These are phyloP conservation scores for Oropetium thomaeum DNA, from an alignment of 176 grass and related monocot genomes.

Conservation along the genomic window DNA sequence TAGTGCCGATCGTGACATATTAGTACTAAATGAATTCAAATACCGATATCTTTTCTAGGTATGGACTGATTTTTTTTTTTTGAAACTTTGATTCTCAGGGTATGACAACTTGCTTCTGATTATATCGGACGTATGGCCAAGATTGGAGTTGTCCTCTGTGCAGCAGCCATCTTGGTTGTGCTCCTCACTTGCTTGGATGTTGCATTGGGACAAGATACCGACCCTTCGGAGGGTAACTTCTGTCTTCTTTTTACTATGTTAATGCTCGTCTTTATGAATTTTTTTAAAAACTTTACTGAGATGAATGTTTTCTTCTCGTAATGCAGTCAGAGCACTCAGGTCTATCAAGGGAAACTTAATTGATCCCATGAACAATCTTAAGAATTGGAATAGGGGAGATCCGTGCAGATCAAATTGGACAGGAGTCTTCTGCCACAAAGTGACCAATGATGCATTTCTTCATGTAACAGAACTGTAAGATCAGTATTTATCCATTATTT, in stretches of 20 bases:
- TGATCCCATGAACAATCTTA: slow-evolving; percentile 48
- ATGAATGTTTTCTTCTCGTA: not conserved
- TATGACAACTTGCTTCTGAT: slow-evolving; percentile 27
- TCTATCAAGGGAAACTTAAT: slow-evolving; percentile 44
- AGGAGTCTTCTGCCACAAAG: slow-evolving; percentile 62
- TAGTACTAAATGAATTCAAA: not conserved
- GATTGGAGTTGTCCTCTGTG: slow-evolving; percentile 4
- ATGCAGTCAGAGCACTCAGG: slow-evolving; percentile 41
- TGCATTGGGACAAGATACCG: slow-evolving; percentile 24
- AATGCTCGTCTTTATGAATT: not conserved
- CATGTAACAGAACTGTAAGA: slow-evolving; percentile 85
- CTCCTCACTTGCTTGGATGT: slow-evolving; percentile 34
- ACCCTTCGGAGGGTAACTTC: slow-evolving; percentile 46
- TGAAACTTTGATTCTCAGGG: not conserved
- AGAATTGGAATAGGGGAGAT: slow-evolving; percentile 77
- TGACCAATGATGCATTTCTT: slow-evolving; percentile 58
- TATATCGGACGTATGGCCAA: slow-evolving; percentile 3
- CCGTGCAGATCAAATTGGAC: slow-evolving; percentile 88
- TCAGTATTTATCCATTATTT: slow-evolving; percentile 9
- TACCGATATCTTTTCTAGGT: not conserved
- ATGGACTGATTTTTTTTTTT: not conserved
- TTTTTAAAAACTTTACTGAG: not conserved
- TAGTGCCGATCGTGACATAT: not conserved
- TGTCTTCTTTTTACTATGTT: not conserved
- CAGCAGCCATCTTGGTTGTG: not conserved